These are phyloP conservation scores for Exutisphaerella laricina DNA, from an alignment of 2,329 filamentous ascomycete species.

Conservation along the genomic window DNA sequence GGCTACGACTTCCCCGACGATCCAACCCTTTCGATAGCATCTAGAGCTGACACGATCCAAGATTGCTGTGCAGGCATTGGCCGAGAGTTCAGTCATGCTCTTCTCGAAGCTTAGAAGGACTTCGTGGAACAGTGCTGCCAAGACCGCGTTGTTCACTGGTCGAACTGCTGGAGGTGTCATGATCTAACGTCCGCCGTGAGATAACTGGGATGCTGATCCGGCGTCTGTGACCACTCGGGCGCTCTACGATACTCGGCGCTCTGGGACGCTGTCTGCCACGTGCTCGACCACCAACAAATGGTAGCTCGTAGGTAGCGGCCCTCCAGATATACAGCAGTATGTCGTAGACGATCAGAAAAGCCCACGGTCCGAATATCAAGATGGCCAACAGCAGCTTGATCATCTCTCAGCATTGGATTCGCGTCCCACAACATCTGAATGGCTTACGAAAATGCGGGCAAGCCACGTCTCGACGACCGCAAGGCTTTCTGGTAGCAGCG, in stretches of 20 bases:
- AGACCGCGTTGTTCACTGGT: constrained; percentile 19
- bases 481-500: constrained; percentile 56
- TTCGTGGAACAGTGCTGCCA: constrained; percentile 17
- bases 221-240: constrained; percentile 47
- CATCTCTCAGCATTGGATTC: constrained; percentile 8
- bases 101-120: constrained; percentile 12
- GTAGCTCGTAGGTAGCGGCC: constrained; percentile 53
- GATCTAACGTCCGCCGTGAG: constrained; percentile 10
- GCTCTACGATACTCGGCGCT: constrained; percentile 56
- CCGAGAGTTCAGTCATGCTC: constrained; percentile 7
- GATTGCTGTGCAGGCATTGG: too few species aligned
- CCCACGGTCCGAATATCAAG: constrained; percentile 59
- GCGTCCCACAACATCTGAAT: constrained; percentile 10
- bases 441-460: constrained; percentile 56
- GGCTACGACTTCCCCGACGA: too few species aligned
- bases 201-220: constrained; percentile 38
- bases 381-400: constrained; percentile 55
- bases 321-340: constrained; percentile 57
- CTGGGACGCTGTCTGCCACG: constrained; percentile 55
- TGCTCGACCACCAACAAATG: constrained; percentile 56
- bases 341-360: constrained; percentile 58
- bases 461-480: constrained; percentile 57
- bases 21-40: too few species aligned
- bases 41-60: too few species aligned
- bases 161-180: constrained; percentile 17